phyloP scores from a whole-genome alignment of 225 moss, liverwort and hornwort genomes.

The Straminergon stramineum region DNA sequence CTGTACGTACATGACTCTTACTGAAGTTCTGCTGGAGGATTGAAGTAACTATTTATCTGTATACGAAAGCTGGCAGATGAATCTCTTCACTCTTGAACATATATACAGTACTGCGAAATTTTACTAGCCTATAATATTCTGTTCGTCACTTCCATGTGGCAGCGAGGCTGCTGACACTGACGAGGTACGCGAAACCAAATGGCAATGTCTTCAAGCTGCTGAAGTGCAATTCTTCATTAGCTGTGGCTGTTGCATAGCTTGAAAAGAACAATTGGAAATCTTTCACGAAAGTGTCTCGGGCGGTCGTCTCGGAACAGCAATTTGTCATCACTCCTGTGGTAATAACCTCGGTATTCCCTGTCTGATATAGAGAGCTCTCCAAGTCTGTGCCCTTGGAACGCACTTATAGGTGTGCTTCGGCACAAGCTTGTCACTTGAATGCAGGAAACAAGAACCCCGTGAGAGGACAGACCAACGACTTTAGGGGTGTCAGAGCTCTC shows the following conservation, averaged over 20 bases:
- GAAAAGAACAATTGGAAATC: constrained; percentile 45
- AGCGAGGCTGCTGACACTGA: constrained; percentile 7
- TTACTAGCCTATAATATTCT: neutral
- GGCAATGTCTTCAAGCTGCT: constrained; percentile 39
- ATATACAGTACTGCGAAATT: neutral
- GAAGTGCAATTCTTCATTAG: constrained; percentile 22
- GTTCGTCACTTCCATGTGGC: neutral
- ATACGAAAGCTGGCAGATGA: neutral
- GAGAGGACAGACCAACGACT: neutral
- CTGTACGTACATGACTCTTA: neutral
- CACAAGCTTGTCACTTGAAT: constrained; percentile 26
- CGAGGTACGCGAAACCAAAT: constrained; percentile 47
- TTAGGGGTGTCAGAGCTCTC: neutral
- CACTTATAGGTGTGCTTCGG: constrained; percentile 45
- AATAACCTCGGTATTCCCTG: constrained; percentile 35
- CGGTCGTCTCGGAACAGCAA: constrained; percentile 43
- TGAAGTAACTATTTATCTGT: neutral
- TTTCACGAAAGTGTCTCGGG: constrained; percentile 40
- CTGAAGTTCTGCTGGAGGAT: neutral
- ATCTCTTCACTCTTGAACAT: neutral
- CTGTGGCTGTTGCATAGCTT: constrained; percentile 36
- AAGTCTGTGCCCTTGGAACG: constrained; percentile 31
- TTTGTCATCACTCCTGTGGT: constrained; percentile 48
- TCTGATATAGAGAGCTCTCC: constrained; percentile 18
- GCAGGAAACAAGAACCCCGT: neutral